These are phyloP conservation scores for Gynandropsis gynandra DNA, from an alignment of 345 rosid species.

Conservation along the genomic window DNA sequence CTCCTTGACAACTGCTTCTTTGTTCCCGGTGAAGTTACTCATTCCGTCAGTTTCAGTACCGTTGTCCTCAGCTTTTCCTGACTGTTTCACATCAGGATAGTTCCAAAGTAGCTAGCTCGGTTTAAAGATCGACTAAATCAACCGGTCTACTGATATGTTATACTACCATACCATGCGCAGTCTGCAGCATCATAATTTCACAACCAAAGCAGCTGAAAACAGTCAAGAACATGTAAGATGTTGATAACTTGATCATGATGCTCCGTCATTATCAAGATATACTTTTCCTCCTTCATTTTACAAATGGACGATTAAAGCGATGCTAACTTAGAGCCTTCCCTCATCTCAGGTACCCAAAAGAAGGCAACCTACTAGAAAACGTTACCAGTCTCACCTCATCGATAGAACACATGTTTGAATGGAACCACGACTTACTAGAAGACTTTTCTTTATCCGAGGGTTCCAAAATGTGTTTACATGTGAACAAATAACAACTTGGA, in stretches of 20 bases:
- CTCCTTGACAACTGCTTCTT: constrained; percentile 18
- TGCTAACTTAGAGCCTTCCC: background rate
- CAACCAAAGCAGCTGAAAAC: constrained; percentile 8
- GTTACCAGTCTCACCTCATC: background rate
- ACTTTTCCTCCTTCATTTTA: background rate
- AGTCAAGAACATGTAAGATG: constrained; percentile 1
- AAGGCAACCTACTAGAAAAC: constrained; percentile 10
- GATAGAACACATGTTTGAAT: background rate
- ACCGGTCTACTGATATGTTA: constrained; percentile 4
- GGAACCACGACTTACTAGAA: background rate
- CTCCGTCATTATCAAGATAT: constrained; percentile 5
- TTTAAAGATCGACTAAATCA: constrained; percentile 5
- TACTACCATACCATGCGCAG: constrained; percentile 6
- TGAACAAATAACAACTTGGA: background rate
- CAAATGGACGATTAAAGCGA: background rate
- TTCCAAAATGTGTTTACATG: background rate
- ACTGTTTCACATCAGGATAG: constrained; percentile 32
- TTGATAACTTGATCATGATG: background rate
- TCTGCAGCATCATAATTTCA: background rate
- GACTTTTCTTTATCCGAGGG: background rate
- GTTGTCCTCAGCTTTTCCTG: constrained; percentile 21
- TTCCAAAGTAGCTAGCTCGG: background rate
- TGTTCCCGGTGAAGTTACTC: constrained; percentile 3
- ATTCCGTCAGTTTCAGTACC: constrained; percentile 10
- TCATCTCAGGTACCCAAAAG: constrained; percentile 4